Base-by-base conservation (phyloP, 345 rosid genomes). In the Eucalyptus sp. region DNA sequence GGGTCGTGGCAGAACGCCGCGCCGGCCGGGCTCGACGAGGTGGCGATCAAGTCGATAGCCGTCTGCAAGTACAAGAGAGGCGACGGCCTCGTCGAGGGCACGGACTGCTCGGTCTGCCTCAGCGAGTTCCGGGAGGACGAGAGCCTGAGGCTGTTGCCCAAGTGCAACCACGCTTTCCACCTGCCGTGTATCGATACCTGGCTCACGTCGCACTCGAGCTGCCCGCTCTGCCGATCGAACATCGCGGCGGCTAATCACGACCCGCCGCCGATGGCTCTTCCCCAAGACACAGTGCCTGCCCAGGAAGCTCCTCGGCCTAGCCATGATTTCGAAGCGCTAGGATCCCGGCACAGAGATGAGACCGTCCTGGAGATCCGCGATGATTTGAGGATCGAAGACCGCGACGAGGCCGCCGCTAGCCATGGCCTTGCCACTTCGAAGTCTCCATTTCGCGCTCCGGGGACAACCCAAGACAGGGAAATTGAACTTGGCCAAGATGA, bases 131-230 rank as follows among this genome's bases (percentile, higher is more conserved):
- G 91, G 83, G 98, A 97, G 86, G 89, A 95, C 17, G 99, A 96
- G 92, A 96, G 92, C 90, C 88, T 95, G 58, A 90, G 98, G 89
- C 31, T 95, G 48, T 60, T 96, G 92, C 99, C 99, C 1, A 96
- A 95, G 62, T 96, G 99, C 60, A 94, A 89, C 79, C 99, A 97
- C 88, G 98, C 99, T 20, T 97, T 97, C 88, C 99, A 96, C 89
- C 92, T 96, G 14, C 95, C 96, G 46, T 97, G 99, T 41, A 96
- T 96, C 33, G 99, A 97, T 88, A 91, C 98, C 37, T 97, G 99
- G 99, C 90, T 97, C 14, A 96, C 92, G 87, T 95, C 98, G 71
- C 96, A 96, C 90, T 93, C 99, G 18, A 97, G 91, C 46, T 97
- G 99, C 80, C 99, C 99, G 10, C 97, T 97, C 14, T 97, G 99